A percentile compares a stretch with the other conserved stretches of the same genome.
phyloP scores from a whole-genome alignment of 306 rosid genomes.

The Cicer bijugum region DNA sequence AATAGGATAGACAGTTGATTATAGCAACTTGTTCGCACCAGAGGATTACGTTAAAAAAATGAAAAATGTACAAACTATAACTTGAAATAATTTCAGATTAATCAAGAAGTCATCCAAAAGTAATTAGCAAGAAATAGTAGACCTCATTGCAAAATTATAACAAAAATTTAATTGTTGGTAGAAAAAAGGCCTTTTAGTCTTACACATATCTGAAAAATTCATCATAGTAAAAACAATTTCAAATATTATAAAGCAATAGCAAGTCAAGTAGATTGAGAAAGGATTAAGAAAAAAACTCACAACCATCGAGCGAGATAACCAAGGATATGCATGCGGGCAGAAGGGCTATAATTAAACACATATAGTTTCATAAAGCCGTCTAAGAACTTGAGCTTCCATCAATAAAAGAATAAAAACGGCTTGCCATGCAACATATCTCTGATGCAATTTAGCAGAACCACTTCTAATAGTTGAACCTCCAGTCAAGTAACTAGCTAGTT shows the following conservation, averaged over 20 bases:
- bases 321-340: conserved; percentile 81
- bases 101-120: conserved; percentile 3
- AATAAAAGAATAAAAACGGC: conserved; percentile 76
- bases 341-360: conserved; percentile 75
- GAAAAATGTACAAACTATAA: conserved; percentile 1
- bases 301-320: conserved; percentile 82
- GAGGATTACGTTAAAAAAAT: neutral
- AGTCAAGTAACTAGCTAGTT: conserved; percentile 61
- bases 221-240: conserved; percentile 1
- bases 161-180: conserved; percentile 18
- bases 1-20: conserved; percentile 15
- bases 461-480: conserved; percentile 64
- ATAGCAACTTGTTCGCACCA: neutral
- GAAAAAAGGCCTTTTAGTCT: neutral
- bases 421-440: conserved; percentile 60
- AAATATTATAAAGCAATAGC: neutral
- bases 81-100: neutral
- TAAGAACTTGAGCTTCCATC: conserved; percentile 77
- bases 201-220: neutral
- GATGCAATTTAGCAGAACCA: conserved; percentile 42
- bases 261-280: conserved; percentile 7
- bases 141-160: conserved; percentile 10
- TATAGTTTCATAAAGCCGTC: conserved; percentile 73
- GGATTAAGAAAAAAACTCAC: conserved; percentile 60
- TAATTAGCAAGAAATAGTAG: neutral